Base-by-base conservation (phyloP, 1,284 basidiomycete genomes). In the Amylostereum areolatum region DNA sequence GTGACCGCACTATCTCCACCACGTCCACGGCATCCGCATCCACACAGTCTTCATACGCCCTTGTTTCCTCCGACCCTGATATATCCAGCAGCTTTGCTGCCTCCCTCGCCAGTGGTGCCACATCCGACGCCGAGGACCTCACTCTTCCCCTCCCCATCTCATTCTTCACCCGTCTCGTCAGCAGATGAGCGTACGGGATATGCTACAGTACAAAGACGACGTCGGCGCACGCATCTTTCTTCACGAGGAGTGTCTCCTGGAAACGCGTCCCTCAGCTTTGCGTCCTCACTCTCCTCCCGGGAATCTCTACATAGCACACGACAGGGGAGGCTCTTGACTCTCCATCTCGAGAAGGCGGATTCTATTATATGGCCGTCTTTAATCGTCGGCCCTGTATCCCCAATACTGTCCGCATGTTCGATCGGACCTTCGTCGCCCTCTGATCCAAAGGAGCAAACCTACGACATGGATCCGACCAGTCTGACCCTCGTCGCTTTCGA, bases 391-490 rank as follows among this genome's bases (percentile, higher is more conserved):
- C 81, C 87, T 27, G 82, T 79, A n/a, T 80, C 83, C 0, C 75
- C 79, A 46, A 65, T 74, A 9, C 61, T 85, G 6, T 77, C 80
- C 0, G 75, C 80, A 4, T 68, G 64, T 50, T 62, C 74, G 7
- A 78, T 81, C 1, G 69, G 78, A 45, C 65, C 77, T 9, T 71
- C 78, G 55, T 71, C 79, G 46, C 64, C 72, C 30, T 75, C 73
- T 52, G 61, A 72, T 39, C 77, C 79, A 35, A 66, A 72, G 25
- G 82, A 83, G 51, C 71, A 77, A 47, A 74, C 75, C 56, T 89
- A 85, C 57, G 88, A 89, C 56, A 87, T 89, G 82, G 86, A 90
- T 61, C 81, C 87, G 2, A 89, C 87, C 10, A 89, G 85, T 61
- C 67, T 90, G 27, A 78, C 82, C 2, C 65, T 89, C 45, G 73